Evolutionary conservation across 345 rosid genomes (phyloP).

Genomic region (Nephelium lappaceum): DNA sequence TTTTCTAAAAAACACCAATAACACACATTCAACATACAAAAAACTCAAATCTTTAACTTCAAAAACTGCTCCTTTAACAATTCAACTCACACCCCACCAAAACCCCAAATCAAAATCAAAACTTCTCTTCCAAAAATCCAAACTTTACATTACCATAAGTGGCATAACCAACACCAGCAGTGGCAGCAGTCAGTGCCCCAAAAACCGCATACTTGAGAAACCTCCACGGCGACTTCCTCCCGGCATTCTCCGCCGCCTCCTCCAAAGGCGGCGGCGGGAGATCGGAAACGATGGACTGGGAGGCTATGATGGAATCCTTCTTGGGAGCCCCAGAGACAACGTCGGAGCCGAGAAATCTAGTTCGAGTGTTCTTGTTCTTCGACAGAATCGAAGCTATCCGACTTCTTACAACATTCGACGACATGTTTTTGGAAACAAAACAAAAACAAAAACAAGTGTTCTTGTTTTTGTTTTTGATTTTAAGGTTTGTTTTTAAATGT

Average conservation of each 20-base stretch:
- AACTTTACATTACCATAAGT: slow-evolving; percentile 54
- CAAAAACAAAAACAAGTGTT: too few relatives aligned
- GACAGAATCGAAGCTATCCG: slow-evolving; percentile 37
- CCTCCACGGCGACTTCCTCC: slow-evolving; percentile 43
- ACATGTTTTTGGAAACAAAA: slow-evolving; percentile 37
- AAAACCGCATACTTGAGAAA: slow-evolving; percentile 60
- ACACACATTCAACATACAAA: neutral
- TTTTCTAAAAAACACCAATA: neutral
- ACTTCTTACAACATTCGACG: slow-evolving; percentile 52
- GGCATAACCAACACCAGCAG: slow-evolving; percentile 58
- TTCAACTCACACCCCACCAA: neutral
- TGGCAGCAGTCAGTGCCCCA: slow-evolving; percentile 60
- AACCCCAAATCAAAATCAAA: neutral
- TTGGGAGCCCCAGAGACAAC: slow-evolving; percentile 40
- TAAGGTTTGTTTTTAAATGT: too few relatives aligned
- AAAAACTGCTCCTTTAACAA: neutral
- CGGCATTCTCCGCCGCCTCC: slow-evolving; percentile 27
- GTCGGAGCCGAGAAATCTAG: slow-evolving; percentile 40
- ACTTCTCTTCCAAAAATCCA: neutral
- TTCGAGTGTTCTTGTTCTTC: slow-evolving; percentile 16
- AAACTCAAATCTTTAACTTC: neutral
- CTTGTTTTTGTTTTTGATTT: neutral
- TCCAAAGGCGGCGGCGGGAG: slow-evolving; percentile 37
- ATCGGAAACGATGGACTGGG: slow-evolving; percentile 54
- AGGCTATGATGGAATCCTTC: slow-evolving; percentile 44